Percentiles rank a stretch among this genome's conserved stretches.
phyloP scores from a whole-genome alignment of 208 protist species.

The Trichomonas vaginalis region DNA sequence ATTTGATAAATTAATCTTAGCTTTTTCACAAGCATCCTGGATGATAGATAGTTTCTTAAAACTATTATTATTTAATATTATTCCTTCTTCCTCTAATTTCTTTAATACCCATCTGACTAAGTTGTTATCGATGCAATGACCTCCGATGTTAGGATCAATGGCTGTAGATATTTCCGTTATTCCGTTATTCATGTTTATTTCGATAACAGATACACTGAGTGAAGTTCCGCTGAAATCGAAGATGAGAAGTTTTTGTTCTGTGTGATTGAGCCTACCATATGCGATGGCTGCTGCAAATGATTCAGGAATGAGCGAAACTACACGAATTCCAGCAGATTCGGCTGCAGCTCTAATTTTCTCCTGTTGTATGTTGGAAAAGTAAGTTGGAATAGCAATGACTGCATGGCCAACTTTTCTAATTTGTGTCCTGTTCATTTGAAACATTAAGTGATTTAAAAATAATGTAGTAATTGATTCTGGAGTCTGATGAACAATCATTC shows the following conservation, averaged over 20 bases:
- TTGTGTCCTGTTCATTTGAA: background rate
- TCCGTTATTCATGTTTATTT: background rate
- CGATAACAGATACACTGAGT: background rate
- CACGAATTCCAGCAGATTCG: conserved; percentile 41
- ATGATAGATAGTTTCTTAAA: background rate
- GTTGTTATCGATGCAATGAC: background rate
- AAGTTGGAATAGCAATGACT: conserved; percentile 92
- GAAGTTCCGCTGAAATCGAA: background rate
- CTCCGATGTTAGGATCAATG: background rate
- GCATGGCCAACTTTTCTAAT: background rate
- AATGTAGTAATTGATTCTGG: conserved; percentile 68
- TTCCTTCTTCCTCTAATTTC: background rate
- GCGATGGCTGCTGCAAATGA: conserved; percentile 56
- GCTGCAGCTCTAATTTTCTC: background rate
- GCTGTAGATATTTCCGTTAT: background rate
- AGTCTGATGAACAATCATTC: conserved; percentile 47
- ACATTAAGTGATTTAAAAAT: background rate
- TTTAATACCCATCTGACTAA: background rate
- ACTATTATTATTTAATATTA: background rate
- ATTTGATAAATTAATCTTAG: background rate
- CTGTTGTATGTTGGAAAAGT: background rate
- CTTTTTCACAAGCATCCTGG: background rate
- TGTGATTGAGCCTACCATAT: conserved; percentile 45
- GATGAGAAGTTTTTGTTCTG: conserved; percentile 30
- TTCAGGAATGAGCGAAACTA: conserved; percentile 54